Percentiles rank a stretch among this genome's conserved stretches.
Evolutionary conservation across 106 monocot species (phyloP).

Genomic region (Dendrobium catenatum): DNA sequence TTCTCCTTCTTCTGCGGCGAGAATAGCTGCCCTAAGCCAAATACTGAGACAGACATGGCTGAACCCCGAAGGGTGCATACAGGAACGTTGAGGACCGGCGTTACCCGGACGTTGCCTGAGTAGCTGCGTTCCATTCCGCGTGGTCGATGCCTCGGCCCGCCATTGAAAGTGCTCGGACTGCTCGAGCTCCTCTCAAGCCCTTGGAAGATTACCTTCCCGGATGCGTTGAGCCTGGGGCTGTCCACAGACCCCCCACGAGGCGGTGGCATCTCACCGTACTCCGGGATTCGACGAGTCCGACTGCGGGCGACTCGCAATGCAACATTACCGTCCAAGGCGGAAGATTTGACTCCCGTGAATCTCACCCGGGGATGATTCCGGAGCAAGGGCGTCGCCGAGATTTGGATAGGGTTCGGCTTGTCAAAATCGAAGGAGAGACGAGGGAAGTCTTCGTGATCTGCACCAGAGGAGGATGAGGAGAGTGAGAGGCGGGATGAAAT

Average conservation of each 20-base stretch:
- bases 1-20: slow-evolving; percentile 10
- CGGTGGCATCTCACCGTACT: slow-evolving; percentile 5
- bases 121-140: slow-evolving; percentile 71
- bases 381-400: slow-evolving; percentile 1
- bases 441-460: slow-evolving; percentile 28
- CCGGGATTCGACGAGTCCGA: slow-evolving; percentile 14
- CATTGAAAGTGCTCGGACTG: slow-evolving; percentile 72
- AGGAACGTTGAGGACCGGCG: slow-evolving; percentile 90
- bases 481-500: slow-evolving; percentile 21
- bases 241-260: slow-evolving; percentile 35
- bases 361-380: slow-evolving; percentile 20
- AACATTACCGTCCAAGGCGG: not conserved
- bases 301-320: not conserved
- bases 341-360: slow-evolving; percentile 6
- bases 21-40: slow-evolving; percentile 29
- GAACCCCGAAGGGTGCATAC: slow-evolving; percentile 58
- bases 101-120: slow-evolving; percentile 65
- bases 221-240: slow-evolving; percentile 84
- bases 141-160: slow-evolving; percentile 26
- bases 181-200: slow-evolving; percentile 80
- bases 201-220: slow-evolving; percentile 80
- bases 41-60: slow-evolving; percentile 38
- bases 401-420: slow-evolving; percentile 14
- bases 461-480: slow-evolving; percentile 27
- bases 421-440: slow-evolving; percentile 33